A percentile compares a stretch with the other conserved stretches of the same genome.
phyloP scores from a whole-genome alignment of 371 early-diverging fungal species.

The Actinomucor elegans region DNA sequence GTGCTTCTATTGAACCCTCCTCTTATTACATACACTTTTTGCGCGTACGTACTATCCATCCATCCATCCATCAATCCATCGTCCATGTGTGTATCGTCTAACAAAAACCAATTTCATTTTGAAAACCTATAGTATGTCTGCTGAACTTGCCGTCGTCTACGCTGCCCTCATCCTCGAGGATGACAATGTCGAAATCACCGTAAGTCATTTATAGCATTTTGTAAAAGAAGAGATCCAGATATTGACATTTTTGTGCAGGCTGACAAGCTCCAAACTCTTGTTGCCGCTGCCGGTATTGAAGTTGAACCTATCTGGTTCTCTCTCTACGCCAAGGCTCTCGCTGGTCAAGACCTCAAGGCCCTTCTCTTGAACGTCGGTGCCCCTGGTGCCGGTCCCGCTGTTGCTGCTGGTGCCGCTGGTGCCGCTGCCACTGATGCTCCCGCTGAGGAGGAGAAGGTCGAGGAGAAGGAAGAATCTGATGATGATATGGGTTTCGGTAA shows the following conservation, averaged over 20 bases:
- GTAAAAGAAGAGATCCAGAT: neutral
- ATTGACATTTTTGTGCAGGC: constrained; percentile 56
- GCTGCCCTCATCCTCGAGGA: constrained; percentile 98
- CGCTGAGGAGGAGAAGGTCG: constrained; percentile 61
- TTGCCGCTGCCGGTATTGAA: constrained; percentile 89
- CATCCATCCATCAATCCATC: constrained; percentile 21
- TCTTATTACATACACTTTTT: constrained; percentile 23
- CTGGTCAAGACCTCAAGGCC: constrained; percentile 89
- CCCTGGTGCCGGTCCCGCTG: constrained; percentile 64
- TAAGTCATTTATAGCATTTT: constrained; percentile 44
- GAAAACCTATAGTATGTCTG: constrained; percentile 45
- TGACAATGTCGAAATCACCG: constrained; percentile 94
- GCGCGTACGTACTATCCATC: constrained; percentile 31
- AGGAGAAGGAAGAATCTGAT: constrained; percentile 88
- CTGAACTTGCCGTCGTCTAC: constrained; percentile 94
- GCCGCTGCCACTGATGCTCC: constrained; percentile 61
- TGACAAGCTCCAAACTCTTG: constrained; percentile 91
- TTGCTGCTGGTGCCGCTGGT: constrained; percentile 51
- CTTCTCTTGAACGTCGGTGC: constrained; percentile 91
- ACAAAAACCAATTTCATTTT: neutral
- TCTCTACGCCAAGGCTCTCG: constrained; percentile 98
- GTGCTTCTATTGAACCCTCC: constrained; percentile 19
- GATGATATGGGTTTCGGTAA: constrained; percentile 92
- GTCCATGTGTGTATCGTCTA: neutral
- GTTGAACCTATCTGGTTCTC: constrained; percentile 96